These are phyloP conservation scores for Stropharia rugosoannulata DNA, from an alignment of 768 basidiomycete species.

Conservation along the genomic window DNA sequence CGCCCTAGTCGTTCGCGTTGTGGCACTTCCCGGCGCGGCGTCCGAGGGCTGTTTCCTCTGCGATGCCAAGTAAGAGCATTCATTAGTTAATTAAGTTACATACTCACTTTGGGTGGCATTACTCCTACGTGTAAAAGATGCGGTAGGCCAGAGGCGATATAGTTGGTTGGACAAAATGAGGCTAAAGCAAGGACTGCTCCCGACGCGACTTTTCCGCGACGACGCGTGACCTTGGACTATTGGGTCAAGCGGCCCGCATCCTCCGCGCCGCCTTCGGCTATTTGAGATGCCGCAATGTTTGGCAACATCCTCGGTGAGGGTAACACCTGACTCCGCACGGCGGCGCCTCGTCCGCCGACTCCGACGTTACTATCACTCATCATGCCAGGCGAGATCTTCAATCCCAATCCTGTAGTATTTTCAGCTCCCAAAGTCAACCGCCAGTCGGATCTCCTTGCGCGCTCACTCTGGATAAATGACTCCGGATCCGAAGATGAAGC, in stretches of 20 bases:
- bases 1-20: constrained; percentile 32
- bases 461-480: constrained; percentile 66
- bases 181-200: constrained; percentile 12
- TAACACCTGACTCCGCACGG: constrained; percentile 2
- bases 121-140: constrained; percentile 2
- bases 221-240: constrained; percentile 19
- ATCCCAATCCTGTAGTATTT: constrained; percentile 89
- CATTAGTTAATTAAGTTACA: background rate
- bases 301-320: no score
- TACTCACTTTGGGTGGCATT: constrained; percentile 39
- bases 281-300: no score
- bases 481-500: constrained; percentile 45
- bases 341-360: background rate
- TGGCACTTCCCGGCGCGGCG: constrained; percentile 26
- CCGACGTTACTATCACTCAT: constrained; percentile 9
- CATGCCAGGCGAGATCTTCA: constrained; percentile 69
- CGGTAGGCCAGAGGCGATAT: background rate
- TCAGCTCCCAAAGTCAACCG: constrained; percentile 45
- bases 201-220: constrained; percentile 26
- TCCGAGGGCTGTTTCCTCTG: constrained; percentile 64
- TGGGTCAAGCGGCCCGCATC: background rate
- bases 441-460: constrained; percentile 37
- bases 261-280: background rate
- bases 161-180: constrained; percentile 8
- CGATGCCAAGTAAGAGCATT: background rate